Base-by-base conservation (phyloP, 179 eudicot genomes). In the Silene coronaria region DNA sequence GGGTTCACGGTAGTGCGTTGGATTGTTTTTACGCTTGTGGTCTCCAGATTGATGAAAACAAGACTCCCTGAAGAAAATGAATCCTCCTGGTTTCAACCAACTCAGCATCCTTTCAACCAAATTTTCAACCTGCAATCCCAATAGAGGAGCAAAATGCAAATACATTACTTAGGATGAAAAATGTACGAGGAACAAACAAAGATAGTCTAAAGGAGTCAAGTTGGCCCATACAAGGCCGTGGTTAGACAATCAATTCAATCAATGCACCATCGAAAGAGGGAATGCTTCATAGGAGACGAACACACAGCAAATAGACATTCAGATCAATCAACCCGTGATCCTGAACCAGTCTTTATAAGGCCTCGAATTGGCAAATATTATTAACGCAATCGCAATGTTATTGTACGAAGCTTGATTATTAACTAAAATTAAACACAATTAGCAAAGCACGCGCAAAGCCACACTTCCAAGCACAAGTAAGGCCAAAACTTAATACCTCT, bases 1-100 rank as follows among this genome's bases (percentile, higher is more conserved):
- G 36, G 97, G 97, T 75, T 92, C 91, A 34, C 99, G 93, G 76
- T 92, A 95, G 85, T 91, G 97, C n/a, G 96, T 93, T 2, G 99
- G 96, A 70, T 95, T 92, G 76, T 57, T 84, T 80, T 86, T 88
- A 76, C 96, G 86, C 86, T 92, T 95, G 88, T 82, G 86, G 80
- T 92, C 99, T 65, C 97, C 99, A 71, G 99, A 95, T 77, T 88
- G 97, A 80, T 91, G 97, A 80, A 92, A 92, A 71, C 99, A 95
- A 28, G 97, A 90, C 63, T 95, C 99, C 76, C 97, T 84, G 85
- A 95, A 95, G 82, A 92, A 92, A 42, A 95, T 90, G 78, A 68
- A 84, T n/a, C 99, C 97, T 21, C 97, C 99, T 66, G 89, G 90
- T 85, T 90, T 95, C 80, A 95, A 77, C 97, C 97, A 95, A 82